A percentile compares a stretch with the other conserved stretches of the same genome.
These are phyloP conservation scores for Aspergillus unguis DNA, from an alignment of 2,329 filamentous ascomycete genomes.

Conservation along the genomic window DNA sequence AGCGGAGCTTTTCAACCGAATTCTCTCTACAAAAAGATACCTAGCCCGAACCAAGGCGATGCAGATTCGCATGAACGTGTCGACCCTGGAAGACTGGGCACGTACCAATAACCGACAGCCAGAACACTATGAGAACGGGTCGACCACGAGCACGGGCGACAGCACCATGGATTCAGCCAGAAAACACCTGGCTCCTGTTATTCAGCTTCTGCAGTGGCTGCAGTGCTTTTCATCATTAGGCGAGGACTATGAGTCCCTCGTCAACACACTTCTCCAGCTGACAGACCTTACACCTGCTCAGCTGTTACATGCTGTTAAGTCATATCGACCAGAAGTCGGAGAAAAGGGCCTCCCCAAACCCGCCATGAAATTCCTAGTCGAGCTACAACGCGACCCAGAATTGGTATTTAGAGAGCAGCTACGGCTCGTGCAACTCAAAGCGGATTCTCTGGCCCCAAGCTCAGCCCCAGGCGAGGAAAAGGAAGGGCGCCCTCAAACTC, in stretches of 20 bases:
- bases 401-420: slow-evolving; percentile 47
- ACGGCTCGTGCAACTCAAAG: slow-evolving; percentile 30
- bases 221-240: slow-evolving; percentile 95
- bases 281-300: slow-evolving; percentile 82
- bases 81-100: slow-evolving; percentile 92
- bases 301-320: slow-evolving; percentile 83
- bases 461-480: slow-evolving; percentile 19
- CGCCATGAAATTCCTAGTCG: slow-evolving; percentile 79
- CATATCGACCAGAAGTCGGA: slow-evolving; percentile 91
- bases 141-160: slow-evolving; percentile 79
- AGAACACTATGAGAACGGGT: slow-evolving; percentile 92
- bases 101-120: slow-evolving; percentile 87
- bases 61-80: slow-evolving; percentile 99
- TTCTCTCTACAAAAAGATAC: slow-evolving; percentile 95
- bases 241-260: slow-evolving; percentile 83
- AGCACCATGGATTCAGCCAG: slow-evolving; percentile 80
- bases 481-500: slow-evolving; percentile 30
- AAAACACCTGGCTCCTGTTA: slow-evolving; percentile 80
- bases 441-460: slow-evolving; percentile 18
- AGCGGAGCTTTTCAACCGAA: slow-evolving; percentile 92
- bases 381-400: slow-evolving; percentile 71
- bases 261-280: slow-evolving; percentile 84
- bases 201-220: slow-evolving; percentile 94
- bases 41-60: slow-evolving; percentile 95
- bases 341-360: slow-evolving; percentile 88